Evolutionary conservation across 2,329 filamentous ascomycete genomes (phyloP), one percentile per base, ranked within the genome.

Genomic region (Trichoderma harzianum): DNA sequence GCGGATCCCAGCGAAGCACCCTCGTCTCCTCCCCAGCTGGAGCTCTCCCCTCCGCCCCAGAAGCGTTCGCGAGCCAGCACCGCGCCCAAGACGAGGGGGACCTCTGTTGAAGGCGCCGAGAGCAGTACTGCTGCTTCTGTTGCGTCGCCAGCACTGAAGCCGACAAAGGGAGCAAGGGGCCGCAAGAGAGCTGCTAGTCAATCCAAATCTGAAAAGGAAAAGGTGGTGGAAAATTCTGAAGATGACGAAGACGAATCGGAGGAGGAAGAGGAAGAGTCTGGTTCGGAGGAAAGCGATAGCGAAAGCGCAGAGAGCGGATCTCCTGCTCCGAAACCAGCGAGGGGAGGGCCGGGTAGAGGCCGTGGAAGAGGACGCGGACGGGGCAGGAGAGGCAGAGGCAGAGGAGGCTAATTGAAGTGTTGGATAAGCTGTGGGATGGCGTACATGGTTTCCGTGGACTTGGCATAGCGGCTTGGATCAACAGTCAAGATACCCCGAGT

Each of bases 61-160:
- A 86, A 86, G 79, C 83, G 84, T 68, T 86, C 85, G 78, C 82
- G 85, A 43, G 80, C 80, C 24, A 80, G 80, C 24, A 80, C 82
- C 2, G 77, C 77, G 1, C 75, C 83, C 4, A 69, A 68, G 70
- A 78, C 81, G 1, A 83, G 82, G 63, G 81, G 80, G 10, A 78
- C 81, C n/a, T 84, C 85, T 14, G 83, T 84, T 6, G 85, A 86
- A 12, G 86, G 86, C 69, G 86, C 83, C 14, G 80, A 86, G 75
- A 82, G 81, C 74, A 55, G 47, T 26, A 81, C 84, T 68, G 74
- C 77, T 30, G 81, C 84, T 66, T 84, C 84, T 74, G 76, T 81
- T 51, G 75, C 77, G 58, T 80, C 83, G 68, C 80, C 80, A 6
- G 74, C 74, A 5, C 70, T 75, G 21, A 84, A 81, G 75, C 78